Evolutionary conservation across 192 early-diverging fungal genomes (phyloP), one percentile per base, ranked within the genome.

Genomic region (Geosiphon pyriformis): DNA sequence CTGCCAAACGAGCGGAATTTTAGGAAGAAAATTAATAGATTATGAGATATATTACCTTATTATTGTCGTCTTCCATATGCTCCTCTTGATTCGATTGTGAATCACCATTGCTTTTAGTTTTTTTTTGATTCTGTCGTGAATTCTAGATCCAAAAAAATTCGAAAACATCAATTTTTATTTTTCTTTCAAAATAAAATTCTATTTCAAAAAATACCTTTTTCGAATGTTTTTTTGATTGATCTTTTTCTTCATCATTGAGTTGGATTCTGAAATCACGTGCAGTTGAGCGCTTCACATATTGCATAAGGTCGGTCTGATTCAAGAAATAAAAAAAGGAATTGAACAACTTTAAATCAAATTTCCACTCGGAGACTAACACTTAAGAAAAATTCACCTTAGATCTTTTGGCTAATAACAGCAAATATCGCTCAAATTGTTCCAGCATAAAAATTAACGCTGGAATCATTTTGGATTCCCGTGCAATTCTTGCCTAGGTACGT

Each of bases 181-280:
- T n/a, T n/a, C n/a, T n/a, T n/a, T n/a, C n/a, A n/a, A n/a, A n/a
- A n/a, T n/a, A n/a, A n/a, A n/a, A n/a, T n/a, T n/a, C n/a, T n/a
- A n/a, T n/a, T n/a, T n/a, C n/a, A n/a, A 42, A 42, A 10, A 42
- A 42, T 42, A 42, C 37, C 37, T 42, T 42, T 35, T 22, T 22
- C 1, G 34, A 37, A 37, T 25, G 31, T 51, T 51, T 67, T 53
- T 66, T 67, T 34, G 42, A 32, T 46, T 54, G 23, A 59, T 33
- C 27, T 25, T 70, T 62, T 0, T 71, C 74, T 25, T 70, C 69
- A 0, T 71, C 74, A 30, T 73, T 73, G 48, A 79, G 78, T 26
- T 87, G 74, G 61, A 94, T 90, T 49, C 76, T 80, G 50, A 94
- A 94, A 52, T 94, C 92, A 33, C 88, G 77, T 1, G 87, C 86